phyloP scores from a whole-genome alignment of 2,329 filamentous ascomycete genomes.

The Cladosporium colombiae region DNA sequence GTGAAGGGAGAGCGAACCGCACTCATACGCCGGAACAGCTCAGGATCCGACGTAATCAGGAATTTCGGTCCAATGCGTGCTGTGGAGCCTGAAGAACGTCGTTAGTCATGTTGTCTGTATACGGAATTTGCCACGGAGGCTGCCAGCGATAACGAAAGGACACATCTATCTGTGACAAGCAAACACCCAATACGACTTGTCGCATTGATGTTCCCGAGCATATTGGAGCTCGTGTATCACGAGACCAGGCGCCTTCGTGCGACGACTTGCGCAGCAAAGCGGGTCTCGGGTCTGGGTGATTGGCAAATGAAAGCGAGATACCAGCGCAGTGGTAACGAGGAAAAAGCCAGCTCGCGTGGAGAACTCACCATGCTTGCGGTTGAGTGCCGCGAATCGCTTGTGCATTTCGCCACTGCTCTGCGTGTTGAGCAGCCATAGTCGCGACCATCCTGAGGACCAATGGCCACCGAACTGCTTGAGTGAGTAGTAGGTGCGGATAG shows the following conservation, averaged over 20 bases:
- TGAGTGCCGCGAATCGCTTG: conserved; percentile 40
- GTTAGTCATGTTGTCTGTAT: conserved; percentile 20
- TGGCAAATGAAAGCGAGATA: conserved; percentile 1
- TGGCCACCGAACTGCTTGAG: conserved; percentile 42
- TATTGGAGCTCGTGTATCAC: neutral
- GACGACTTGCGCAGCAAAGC: conserved; percentile 4
- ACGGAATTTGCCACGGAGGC: neutral
- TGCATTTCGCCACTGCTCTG: conserved; percentile 42
- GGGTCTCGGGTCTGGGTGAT: neutral
- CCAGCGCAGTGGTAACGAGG: conserved; percentile 17
- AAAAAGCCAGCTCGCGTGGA: conserved; percentile 19
- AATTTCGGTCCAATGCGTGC: conserved; percentile 40
- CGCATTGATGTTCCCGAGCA: neutral
- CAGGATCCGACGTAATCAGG: conserved; percentile 41
- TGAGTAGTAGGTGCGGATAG: conserved; percentile 34
- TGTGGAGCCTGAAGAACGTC: conserved; percentile 36
- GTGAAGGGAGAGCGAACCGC: conserved; percentile 41
- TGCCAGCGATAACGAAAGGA: neutral
- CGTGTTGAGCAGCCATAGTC: conserved; percentile 41
- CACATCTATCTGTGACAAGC: conserved; percentile 8
- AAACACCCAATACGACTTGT: neutral
- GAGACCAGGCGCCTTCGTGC: neutral
- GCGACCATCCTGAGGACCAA: conserved; percentile 40
- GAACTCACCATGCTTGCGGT: conserved; percentile 40
- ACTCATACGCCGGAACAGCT: conserved; percentile 42